Evolutionary conservation across 108 stramenopile species (phyloP).

Genomic region (Cafeteria roenbergensis): DNA sequence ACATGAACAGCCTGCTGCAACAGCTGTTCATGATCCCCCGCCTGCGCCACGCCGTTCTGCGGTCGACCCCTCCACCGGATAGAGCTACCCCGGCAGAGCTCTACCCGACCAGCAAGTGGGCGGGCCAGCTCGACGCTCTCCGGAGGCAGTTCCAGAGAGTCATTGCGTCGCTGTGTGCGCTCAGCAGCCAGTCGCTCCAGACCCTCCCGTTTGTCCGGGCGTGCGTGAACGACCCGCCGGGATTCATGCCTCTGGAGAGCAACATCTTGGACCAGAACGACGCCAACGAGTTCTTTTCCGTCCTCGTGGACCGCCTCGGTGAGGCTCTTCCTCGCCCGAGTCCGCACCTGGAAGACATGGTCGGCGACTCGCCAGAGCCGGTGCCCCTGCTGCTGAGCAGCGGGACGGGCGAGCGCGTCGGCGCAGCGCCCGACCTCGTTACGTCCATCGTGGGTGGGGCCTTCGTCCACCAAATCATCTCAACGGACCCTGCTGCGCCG

Average conservation of each 20-base stretch:
- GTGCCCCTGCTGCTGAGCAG: too few relatives aligned
- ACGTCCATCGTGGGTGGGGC: too few relatives aligned
- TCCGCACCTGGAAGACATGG: not conserved
- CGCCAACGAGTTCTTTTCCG: not conserved
- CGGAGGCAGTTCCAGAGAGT: not conserved
- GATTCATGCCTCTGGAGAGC: not conserved
- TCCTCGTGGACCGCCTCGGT: not conserved
- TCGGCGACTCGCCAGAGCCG: not conserved
- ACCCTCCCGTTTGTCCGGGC: not conserved
- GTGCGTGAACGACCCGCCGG: not conserved
- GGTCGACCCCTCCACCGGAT: too few relatives aligned
- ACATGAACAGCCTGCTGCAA: constrained; percentile 15
- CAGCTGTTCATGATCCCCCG: constrained; percentile 16
- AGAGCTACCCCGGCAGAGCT: too few relatives aligned
- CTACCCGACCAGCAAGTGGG: too few relatives aligned
- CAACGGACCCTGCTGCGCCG: constrained; percentile 5
- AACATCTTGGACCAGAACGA: not conserved
- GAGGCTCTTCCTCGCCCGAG: not conserved
- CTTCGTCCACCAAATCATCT: constrained; percentile 11
- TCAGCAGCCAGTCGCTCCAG: not conserved
- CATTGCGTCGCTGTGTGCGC: not conserved
- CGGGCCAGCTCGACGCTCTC: not conserved
- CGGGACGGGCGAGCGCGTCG: too few relatives aligned
- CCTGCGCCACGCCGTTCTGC: constrained; percentile 9
- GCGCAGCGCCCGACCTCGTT: too few relatives aligned